These are phyloP conservation scores for Notholithocarpus densiflorus DNA, from an alignment of 306 rosid genomes.

Conservation along the genomic window DNA sequence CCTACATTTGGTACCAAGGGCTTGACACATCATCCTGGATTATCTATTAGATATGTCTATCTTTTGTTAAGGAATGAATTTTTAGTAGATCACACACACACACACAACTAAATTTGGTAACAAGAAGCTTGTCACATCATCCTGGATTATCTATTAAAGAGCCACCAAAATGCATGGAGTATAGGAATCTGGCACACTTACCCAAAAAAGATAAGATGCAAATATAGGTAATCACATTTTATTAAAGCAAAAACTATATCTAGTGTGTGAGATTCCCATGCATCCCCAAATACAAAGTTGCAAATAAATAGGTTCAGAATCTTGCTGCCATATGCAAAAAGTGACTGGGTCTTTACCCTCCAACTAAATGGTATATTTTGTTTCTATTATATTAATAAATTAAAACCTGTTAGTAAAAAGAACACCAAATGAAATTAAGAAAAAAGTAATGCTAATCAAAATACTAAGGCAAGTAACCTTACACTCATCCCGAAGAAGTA, in stretches of 20 bases:
- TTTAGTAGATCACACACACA: neutral
- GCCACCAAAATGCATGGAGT: neutral
- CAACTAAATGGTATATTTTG: neutral
- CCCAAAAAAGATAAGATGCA: neutral
- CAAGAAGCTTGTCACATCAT: too few relatives aligned
- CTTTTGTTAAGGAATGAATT: neutral
- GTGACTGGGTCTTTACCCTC: neutral
- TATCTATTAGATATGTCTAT: neutral
- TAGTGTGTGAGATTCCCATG: neutral
- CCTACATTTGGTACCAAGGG: neutral
- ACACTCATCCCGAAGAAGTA: conserved; percentile 82
- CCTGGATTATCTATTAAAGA: too few relatives aligned
- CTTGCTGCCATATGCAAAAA: neutral
- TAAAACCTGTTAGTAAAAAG: neutral
- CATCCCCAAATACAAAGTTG: neutral
- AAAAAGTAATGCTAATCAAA: conserved; percentile 10
- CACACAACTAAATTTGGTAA: too few relatives aligned
- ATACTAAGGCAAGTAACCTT: conserved; percentile 33
- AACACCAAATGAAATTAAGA: neutral
- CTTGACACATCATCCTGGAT: neutral
- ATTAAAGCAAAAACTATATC: neutral
- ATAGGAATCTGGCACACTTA: neutral
- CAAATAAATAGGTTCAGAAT: neutral
- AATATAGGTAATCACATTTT: neutral
- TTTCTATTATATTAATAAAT: neutral